Percentiles rank a stretch among this genome's conserved stretches.
Evolutionary conservation across 2,329 filamentous ascomycete species (phyloP).

Genomic region (Ceratocystis smalleyi): DNA sequence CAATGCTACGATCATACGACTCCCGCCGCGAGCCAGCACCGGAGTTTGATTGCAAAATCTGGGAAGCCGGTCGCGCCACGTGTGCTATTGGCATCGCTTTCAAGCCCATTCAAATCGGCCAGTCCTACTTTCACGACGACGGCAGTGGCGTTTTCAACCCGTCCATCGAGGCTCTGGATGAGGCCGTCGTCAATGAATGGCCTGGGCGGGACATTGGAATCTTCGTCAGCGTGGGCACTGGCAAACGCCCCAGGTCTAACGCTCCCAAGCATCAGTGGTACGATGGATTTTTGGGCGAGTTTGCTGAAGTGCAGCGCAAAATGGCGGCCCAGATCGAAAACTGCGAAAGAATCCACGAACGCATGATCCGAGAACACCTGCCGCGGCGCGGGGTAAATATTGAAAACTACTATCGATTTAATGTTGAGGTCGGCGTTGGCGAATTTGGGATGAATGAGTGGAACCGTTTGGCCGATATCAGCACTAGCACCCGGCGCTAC

Average conservation of each 20-base stretch:
- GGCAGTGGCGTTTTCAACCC: slow-evolving; percentile 87
- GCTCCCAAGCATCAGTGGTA: slow-evolving; percentile 69
- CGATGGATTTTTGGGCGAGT: slow-evolving; percentile 82
- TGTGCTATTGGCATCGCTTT: slow-evolving; percentile 82
- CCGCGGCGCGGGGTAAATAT: slow-evolving; percentile 62
- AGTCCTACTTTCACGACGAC: slow-evolving; percentile 87
- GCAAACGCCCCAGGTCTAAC: slow-evolving; percentile 52
- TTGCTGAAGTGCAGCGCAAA: slow-evolving; percentile 74
- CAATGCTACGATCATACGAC: slow-evolving; percentile 81
- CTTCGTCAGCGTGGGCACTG: slow-evolving; percentile 88
- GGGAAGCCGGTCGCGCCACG: slow-evolving; percentile 93
- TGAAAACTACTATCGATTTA: slow-evolving; percentile 91
- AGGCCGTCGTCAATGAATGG: slow-evolving; percentile 87
- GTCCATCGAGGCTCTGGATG: slow-evolving; percentile 68
- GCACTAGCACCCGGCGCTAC: slow-evolving; percentile 77
- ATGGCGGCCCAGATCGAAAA: slow-evolving; percentile 76
- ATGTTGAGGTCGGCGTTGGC: slow-evolving; percentile 88
- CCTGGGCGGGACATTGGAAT: slow-evolving; percentile 84
- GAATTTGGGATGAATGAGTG: slow-evolving; percentile 99
- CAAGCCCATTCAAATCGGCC: slow-evolving; percentile 87
- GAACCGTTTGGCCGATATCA: slow-evolving; percentile 86
- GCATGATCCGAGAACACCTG: slow-evolving; percentile 68
- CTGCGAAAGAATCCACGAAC: slow-evolving; percentile 78
- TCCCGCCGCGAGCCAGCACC: slow-evolving; percentile 80
- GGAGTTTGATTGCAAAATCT: slow-evolving; percentile 88